Conservation (phyloP, 2,329 filamentous ascomycete genomes). For the Raffaelea deltoideospora region DNA sequence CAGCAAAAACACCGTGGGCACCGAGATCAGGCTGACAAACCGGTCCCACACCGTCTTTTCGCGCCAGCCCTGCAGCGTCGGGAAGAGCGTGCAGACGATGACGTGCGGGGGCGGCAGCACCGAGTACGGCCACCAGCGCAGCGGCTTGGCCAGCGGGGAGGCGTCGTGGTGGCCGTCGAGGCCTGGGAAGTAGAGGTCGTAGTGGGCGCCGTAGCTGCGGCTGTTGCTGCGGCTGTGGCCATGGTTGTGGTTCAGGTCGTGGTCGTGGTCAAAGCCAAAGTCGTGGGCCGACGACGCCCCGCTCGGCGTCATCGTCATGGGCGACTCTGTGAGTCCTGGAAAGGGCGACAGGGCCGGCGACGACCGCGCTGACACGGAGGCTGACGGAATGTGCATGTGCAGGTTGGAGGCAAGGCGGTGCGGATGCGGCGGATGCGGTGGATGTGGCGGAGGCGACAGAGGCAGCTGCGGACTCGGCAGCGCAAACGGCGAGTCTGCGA, state of each 20-base stretch:
- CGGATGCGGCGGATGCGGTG: background rate
- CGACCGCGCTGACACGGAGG: slow-evolving; percentile 23
- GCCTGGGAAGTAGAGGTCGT: slow-evolving; percentile 25
- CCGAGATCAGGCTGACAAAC: slow-evolving; percentile 63
- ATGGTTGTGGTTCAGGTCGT: slow-evolving; percentile 20
- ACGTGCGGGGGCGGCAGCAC: slow-evolving; percentile 57
- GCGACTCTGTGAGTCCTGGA: slow-evolving; percentile 50
- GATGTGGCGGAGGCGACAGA: background rate
- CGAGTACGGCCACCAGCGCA: slow-evolving; percentile 70
- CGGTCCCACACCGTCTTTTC: slow-evolving; percentile 79
- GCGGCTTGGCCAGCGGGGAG: slow-evolving; percentile 25
- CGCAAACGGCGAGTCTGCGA: background rate
- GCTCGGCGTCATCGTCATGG: slow-evolving; percentile 24
- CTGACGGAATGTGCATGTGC: slow-evolving; percentile 31
- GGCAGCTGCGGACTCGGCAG: background rate
- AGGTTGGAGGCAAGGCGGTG: no score
- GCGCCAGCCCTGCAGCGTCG: slow-evolving; percentile 68
- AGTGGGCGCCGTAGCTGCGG: background rate
- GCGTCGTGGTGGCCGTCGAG: slow-evolving; percentile 22
- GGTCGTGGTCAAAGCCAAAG: slow-evolving; percentile 39
- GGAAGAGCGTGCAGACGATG: slow-evolving; percentile 64
- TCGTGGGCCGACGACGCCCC: slow-evolving; percentile 27
- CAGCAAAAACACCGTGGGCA: slow-evolving; percentile 80
- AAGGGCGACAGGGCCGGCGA: slow-evolving; percentile 46
- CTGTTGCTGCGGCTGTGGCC: no score